A percentile compares a stretch with the other conserved stretches of the same genome.
phyloP scores from a whole-genome alignment of 176 grass and related monocot genomes.

The Carex kokanica region DNA sequence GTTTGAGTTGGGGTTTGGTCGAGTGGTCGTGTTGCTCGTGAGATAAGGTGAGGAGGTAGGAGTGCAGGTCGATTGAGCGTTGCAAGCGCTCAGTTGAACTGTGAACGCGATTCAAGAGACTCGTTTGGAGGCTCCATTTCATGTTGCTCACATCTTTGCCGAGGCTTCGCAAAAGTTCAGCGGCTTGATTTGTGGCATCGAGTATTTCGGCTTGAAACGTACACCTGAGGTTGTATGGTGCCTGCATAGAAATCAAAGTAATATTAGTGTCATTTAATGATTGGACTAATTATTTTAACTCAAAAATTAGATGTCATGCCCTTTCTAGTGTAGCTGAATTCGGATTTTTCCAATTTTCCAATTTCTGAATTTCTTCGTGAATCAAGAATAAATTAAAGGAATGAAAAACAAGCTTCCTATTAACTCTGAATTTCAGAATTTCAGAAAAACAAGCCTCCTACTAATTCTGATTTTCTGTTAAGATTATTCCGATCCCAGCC shows the following conservation, averaged over 20 bases:
- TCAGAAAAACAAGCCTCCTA: not conserved
- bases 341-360: not conserved
- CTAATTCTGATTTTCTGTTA: not conserved
- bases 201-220: slow-evolving; percentile 69
- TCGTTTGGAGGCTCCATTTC: slow-evolving; percentile 59
- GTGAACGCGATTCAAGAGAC: slow-evolving; percentile 63
- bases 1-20: slow-evolving; percentile 36
- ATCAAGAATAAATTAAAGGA: not conserved
- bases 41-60: slow-evolving; percentile 58
- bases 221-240: slow-evolving; percentile 69
- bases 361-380: not conserved
- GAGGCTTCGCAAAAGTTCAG: slow-evolving; percentile 55
- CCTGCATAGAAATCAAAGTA: slow-evolving; percentile 30
- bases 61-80: slow-evolving; percentile 63
- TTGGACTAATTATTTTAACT: not conserved
- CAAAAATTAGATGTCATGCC: not conserved
- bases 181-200: slow-evolving; percentile 67
- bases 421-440: not conserved
- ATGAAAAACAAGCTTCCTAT: not conserved
- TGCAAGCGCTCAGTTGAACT: slow-evolving; percentile 58
- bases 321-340: not conserved
- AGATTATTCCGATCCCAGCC: too few relatives aligned
- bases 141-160: slow-evolving; percentile 66
- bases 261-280: slow-evolving; percentile 23
- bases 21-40: slow-evolving; percentile 25